Evolutionary conservation across 192 early-diverging fungal species (phyloP).

Genomic region (Linnemannia elongata): DNA sequence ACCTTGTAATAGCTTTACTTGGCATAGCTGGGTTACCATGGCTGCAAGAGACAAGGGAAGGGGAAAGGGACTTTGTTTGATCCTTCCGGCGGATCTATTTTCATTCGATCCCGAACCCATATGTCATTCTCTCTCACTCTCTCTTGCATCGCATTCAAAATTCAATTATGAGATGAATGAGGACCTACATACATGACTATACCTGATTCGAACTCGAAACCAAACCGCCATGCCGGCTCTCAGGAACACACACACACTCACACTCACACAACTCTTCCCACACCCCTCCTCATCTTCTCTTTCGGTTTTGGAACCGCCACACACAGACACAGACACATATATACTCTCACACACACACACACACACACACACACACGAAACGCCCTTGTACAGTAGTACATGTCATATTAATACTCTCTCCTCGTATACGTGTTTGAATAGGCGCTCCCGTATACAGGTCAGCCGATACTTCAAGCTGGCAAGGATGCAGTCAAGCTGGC

Average conservation of each 20-base stretch:
- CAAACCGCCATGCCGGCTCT: background rate
- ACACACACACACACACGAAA: background rate
- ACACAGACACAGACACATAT: background rate
- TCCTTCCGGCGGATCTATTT: background rate
- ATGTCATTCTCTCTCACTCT: background rate
- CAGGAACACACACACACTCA: background rate
- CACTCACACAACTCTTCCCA: background rate
- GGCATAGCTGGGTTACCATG: background rate
- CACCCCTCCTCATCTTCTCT: no score
- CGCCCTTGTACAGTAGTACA: no score
- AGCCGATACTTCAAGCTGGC: constrained; percentile 42
- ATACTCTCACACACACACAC: background rate
- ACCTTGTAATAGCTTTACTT: background rate
- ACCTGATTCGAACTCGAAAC: background rate
- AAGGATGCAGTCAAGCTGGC: constrained; percentile 35
- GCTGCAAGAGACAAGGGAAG: background rate
- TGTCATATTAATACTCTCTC: no score
- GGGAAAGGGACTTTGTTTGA: background rate
- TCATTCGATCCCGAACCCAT: background rate
- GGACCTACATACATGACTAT: background rate
- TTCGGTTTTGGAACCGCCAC: background rate
- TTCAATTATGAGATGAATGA: background rate
- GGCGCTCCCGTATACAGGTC: constrained; percentile 39
- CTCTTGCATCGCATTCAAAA: background rate
- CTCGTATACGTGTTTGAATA: background rate